phyloP scores from a whole-genome alignment of 2,329 filamentous ascomycete species.

The Aspergillus novoparasiticus region DNA sequence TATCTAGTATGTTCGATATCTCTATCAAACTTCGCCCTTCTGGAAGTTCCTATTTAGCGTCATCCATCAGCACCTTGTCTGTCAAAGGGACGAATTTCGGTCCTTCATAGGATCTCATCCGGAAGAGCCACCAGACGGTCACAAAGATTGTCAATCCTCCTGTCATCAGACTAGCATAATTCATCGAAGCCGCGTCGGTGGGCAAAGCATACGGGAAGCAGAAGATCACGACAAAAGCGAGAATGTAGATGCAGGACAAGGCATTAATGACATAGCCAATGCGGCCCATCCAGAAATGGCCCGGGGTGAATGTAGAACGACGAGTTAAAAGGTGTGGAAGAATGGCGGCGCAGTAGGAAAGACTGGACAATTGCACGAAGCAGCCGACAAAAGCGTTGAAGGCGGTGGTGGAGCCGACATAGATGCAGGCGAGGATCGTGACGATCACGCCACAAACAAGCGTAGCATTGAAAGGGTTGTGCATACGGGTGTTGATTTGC shows the following conservation, averaged over 20 bases:
- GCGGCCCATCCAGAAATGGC: constrained; percentile 57
- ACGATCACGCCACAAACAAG: constrained; percentile 56
- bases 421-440: constrained; percentile 59
- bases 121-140: constrained; percentile 48
- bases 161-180: constrained; percentile 56
- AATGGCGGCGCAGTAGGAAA: constrained; percentile 59
- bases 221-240: constrained; percentile 61
- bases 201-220: constrained; percentile 59
- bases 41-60: constrained; percentile 27
- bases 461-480: constrained; percentile 62
- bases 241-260: constrained; percentile 55
- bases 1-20: background rate
- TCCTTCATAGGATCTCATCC: constrained; percentile 37
- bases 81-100: constrained; percentile 39
- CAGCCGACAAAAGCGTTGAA: constrained; percentile 62
- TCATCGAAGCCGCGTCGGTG: constrained; percentile 53
- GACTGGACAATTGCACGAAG: constrained; percentile 59
- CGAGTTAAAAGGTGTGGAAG: constrained; percentile 54
- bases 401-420: constrained; percentile 56
- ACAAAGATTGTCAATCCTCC: constrained; percentile 56
- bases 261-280: constrained; percentile 55
- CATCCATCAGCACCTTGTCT: constrained; percentile 35
- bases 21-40: background rate
- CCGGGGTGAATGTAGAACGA: constrained; percentile 54
- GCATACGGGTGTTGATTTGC: constrained; percentile 56